phyloP scores from a whole-genome alignment of 306 rosid genomes.

The Vachellia collinsii region DNA sequence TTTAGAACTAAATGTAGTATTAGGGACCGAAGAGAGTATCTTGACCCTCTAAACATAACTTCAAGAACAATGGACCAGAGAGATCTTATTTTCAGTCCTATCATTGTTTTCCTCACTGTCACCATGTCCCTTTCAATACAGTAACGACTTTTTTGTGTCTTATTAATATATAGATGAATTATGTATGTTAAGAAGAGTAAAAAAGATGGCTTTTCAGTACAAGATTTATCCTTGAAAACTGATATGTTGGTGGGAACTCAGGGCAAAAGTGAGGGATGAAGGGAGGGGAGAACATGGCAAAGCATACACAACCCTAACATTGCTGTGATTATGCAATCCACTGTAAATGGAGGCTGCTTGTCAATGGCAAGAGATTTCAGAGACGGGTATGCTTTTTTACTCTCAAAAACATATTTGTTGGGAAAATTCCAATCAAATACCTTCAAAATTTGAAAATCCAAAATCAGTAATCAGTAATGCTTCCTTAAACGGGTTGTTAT shows the following conservation, averaged over 20 bases:
- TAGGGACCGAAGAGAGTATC: too few relatives aligned
- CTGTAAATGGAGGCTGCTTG: conserved; percentile 66
- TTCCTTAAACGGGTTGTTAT: too few relatives aligned
- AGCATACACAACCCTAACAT: conserved; percentile 92
- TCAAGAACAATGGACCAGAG: too few relatives aligned
- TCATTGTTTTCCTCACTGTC: neutral
- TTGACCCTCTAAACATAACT: neutral
- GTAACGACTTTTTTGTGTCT: neutral
- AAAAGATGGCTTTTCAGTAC: neutral
- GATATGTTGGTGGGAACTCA: conserved; percentile 35
- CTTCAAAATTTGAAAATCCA: too few relatives aligned
- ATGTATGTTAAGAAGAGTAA: neutral
- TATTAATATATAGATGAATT: neutral
- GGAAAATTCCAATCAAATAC: too few relatives aligned
- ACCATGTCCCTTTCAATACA: neutral
- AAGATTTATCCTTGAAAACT: neutral
- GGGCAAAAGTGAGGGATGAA: conserved; percentile 70
- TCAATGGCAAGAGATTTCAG: conserved; percentile 65
- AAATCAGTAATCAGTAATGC: too few relatives aligned
- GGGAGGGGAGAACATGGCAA: conserved; percentile 69
- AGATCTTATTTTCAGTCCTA: too few relatives aligned
- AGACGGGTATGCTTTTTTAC: conserved; percentile 52
- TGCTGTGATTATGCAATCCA: conserved; percentile 83
- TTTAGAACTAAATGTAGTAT: too few relatives aligned
- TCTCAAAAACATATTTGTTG: too few relatives aligned